A percentile compares a stretch with the other conserved stretches of the same genome.
Conservation (phyloP, 345 rosid genomes). For the Boechera stricta region DNA sequence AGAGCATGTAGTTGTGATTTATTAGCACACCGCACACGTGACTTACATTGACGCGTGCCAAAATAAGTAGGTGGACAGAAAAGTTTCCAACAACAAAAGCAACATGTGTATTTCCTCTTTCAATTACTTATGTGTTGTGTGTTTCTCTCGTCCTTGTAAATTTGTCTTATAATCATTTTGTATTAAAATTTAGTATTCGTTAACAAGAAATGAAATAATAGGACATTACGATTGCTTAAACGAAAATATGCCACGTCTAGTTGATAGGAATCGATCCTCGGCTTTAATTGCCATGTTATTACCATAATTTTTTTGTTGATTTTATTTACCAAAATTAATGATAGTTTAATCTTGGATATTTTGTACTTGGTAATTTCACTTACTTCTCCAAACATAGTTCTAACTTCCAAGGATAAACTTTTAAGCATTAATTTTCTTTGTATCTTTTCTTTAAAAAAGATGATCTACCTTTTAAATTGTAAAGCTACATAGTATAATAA, state of each 20-base stretch:
- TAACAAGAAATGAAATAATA: neutral
- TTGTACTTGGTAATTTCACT: too few species aligned
- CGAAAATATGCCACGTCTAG: neutral
- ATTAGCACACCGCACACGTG: constrained; percentile 28
- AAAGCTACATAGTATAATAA: neutral
- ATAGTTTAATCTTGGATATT: neutral
- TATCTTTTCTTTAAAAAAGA: neutral
- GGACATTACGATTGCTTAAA: constrained; percentile 1
- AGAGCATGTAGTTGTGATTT: neutral
- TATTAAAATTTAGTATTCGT: neutral
- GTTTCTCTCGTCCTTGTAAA: constrained; percentile 33
- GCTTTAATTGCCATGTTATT: neutral
- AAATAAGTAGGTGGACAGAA: constrained; percentile 33
- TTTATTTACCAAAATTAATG: neutral
- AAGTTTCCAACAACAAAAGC: constrained; percentile 32
- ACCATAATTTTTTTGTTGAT: neutral
- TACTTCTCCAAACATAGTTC: neutral
- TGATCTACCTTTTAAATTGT: neutral
- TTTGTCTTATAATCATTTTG: neutral
- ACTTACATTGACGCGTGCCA: constrained; percentile 30
- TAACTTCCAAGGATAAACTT: neutral
- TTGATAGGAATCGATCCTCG: neutral
- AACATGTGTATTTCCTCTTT: constrained; percentile 40
- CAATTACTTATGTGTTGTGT: constrained; percentile 33
- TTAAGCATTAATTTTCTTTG: neutral